These are phyloP conservation scores for Ammopiptanthus mongolicus DNA, from an alignment of 306 rosid genomes.

Conservation along the genomic window DNA sequence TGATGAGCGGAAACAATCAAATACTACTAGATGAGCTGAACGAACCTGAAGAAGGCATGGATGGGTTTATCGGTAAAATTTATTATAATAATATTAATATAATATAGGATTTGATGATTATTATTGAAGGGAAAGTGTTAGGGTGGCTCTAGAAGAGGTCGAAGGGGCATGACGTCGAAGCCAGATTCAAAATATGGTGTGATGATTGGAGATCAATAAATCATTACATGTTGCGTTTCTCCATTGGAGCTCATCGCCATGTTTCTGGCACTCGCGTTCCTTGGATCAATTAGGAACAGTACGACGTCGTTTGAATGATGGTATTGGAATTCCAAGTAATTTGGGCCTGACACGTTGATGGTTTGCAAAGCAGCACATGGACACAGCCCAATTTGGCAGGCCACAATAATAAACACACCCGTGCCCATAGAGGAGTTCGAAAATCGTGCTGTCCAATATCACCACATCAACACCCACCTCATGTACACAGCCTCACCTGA, in stretches of 20 bases:
- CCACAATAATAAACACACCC: background rate
- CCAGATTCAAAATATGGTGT: no score
- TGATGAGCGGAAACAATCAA: background rate
- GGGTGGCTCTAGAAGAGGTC: conserved; percentile 33
- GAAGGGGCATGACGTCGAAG: conserved; percentile 35
- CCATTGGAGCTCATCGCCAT: background rate
- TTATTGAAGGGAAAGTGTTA: background rate
- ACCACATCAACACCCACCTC: no score
- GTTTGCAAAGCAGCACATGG: background rate
- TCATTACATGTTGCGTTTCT: background rate
- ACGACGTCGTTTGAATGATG: background rate
- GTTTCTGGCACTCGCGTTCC: background rate
- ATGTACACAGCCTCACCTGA: no score
- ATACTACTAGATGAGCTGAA: conserved; percentile 16
- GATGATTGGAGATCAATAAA: no score
- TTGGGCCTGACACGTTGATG: background rate
- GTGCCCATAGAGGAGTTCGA: no score
- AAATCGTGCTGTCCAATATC: no score
- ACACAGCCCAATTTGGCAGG: background rate
- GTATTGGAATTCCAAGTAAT: background rate
- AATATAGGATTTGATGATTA: background rate
- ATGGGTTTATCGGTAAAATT: conserved; percentile 1
- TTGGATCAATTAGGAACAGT: background rate
- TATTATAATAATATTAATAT: background rate
- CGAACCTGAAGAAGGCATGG: conserved; percentile 35